Conservation (phyloP, 306 rosid species). For the Vigna reflexopilosa region DNA sequence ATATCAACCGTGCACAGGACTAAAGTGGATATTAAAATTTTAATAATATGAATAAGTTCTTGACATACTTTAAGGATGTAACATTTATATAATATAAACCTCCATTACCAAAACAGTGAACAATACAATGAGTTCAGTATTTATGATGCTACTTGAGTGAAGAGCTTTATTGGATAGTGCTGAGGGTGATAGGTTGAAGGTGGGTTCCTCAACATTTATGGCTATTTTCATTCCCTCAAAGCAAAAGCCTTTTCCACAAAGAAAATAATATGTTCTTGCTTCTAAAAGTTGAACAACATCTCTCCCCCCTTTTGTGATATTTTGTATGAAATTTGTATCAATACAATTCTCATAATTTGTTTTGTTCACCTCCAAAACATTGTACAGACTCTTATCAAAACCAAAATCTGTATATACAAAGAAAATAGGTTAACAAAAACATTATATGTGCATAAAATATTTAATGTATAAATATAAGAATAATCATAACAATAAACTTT, state of each 20-base stretch:
- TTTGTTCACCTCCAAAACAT: conserved; percentile 55
- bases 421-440: background rate
- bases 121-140: background rate
- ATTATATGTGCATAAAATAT: background rate
- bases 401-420: conserved; percentile 50
- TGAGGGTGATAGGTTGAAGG: background rate
- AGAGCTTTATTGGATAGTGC: background rate
- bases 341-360: conserved; percentile 48
- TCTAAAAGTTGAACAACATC: conserved; percentile 51
- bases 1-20: too few relatives aligned
- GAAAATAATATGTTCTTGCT: conserved; percentile 52
- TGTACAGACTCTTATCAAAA: conserved; percentile 45
- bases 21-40: too few relatives aligned
- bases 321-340: conserved; percentile 38
- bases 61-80: too few relatives aligned
- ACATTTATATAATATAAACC: background rate
- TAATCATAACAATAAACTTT: too few relatives aligned
- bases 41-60: too few relatives aligned
- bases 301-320: conserved; percentile 59
- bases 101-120: background rate
- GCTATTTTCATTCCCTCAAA: conserved; percentile 58
- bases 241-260: conserved; percentile 62
- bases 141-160: background rate
- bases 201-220: conserved; percentile 36
- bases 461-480: background rate